phyloP scores from a whole-genome alignment of 495 filamentous ascomycete species.

The Aspergillus bertholletiae region DNA sequence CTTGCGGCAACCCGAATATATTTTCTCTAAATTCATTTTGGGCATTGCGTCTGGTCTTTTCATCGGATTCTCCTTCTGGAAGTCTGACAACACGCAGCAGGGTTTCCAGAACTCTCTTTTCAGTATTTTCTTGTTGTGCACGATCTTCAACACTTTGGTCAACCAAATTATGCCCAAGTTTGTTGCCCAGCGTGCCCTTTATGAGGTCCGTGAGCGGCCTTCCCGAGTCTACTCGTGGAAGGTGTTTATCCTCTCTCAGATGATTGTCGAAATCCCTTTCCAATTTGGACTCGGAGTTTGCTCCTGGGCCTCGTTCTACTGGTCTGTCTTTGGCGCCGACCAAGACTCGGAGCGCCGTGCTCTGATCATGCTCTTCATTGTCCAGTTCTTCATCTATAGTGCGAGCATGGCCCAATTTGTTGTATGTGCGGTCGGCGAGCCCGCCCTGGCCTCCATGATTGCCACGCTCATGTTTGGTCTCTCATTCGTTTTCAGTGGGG shows the following conservation, averaged over 20 bases:
- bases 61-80: conserved; percentile 85
- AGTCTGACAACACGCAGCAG: conserved; percentile 60
- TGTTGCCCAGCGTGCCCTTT: conserved; percentile 44
- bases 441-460: conserved; percentile 50
- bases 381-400: conserved; percentile 44
- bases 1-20: conserved; percentile 51
- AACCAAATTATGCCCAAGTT: conserved; percentile 54
- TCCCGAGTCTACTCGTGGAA: conserved; percentile 51
- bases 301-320: conserved; percentile 48
- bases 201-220: conserved; percentile 48
- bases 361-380: conserved; percentile 49
- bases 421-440: conserved; percentile 49
- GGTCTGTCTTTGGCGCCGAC: conserved; percentile 36
- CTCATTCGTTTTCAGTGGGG: conserved; percentile 51
- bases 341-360: conserved; percentile 39
- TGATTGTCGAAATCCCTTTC: conserved; percentile 50
- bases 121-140: conserved; percentile 74
- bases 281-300: conserved; percentile 39
- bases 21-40: conserved; percentile 48
- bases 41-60: conserved; percentile 56
- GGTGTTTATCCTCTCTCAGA: conserved; percentile 45
- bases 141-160: conserved; percentile 67
- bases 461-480: conserved; percentile 55
- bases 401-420: conserved; percentile 50
- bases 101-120: conserved; percentile 84